Conservation (phyloP, 176 grass and related monocot species). For the Triticum turgidum region DNA sequence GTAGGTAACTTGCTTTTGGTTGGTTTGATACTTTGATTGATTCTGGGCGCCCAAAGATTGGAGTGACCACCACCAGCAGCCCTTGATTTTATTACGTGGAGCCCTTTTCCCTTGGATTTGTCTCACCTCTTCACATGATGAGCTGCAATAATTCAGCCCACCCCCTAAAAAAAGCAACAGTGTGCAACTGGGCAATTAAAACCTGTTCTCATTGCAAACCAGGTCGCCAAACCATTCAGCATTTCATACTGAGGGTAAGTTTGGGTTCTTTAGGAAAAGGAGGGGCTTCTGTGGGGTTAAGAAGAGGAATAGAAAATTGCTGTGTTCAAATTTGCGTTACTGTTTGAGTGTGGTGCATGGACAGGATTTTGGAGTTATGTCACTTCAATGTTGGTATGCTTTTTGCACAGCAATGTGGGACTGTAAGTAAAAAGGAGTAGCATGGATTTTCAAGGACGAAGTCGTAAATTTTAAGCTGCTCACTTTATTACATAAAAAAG, state of each 20-base stretch:
- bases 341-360: not conserved
- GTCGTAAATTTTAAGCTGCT: not conserved
- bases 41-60: slow-evolving; percentile 5
- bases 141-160: slow-evolving; percentile 52
- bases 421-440: not conserved
- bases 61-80: not conserved
- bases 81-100: slow-evolving; percentile 60
- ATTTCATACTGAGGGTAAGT: not conserved
- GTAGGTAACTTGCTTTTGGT: slow-evolving; percentile 20
- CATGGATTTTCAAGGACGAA: not conserved
- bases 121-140: slow-evolving; percentile 45
- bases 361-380: not conserved
- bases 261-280: slow-evolving; percentile 26
- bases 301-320: not conserved
- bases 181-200: not conserved
- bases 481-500: not conserved
- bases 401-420: not conserved
- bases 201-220: not conserved
- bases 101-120: slow-evolving; percentile 55
- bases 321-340: not conserved
- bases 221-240: not conserved
- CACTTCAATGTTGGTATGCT: not conserved
- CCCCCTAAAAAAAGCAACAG: slow-evolving; percentile 25
- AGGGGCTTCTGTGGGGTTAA: slow-evolving; percentile 25
- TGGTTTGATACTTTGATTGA: not conserved